A percentile compares a stretch with the other conserved stretches of the same genome.
phyloP scores from a whole-genome alignment of 2,329 filamentous ascomycete species.

The Canariomyces notabilis region DNA sequence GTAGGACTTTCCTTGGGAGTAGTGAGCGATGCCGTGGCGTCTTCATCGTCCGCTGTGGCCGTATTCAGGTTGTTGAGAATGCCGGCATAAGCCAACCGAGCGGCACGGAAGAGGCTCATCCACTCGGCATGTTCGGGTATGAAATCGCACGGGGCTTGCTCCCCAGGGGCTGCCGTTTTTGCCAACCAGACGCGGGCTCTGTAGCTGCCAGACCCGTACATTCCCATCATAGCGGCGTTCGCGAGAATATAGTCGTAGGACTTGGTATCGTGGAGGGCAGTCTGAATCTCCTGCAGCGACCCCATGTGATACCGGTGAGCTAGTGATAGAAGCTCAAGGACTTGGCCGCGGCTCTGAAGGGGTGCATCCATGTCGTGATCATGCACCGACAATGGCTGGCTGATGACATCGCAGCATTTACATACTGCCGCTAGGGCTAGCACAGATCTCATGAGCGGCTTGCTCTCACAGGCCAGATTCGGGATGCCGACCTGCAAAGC shows the following conservation, averaged over 20 bases:
- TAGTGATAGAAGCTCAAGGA: constrained; percentile 29
- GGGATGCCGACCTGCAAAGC: constrained; percentile 39
- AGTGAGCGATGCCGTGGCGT: no score
- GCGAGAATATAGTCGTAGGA: constrained; percentile 34
- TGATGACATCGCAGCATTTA: constrained; percentile 34
- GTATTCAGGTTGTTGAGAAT: constrained; percentile 24
- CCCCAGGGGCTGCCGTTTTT: constrained; percentile 18
- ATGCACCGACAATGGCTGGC: constrained; percentile 7
- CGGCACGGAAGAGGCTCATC: constrained; percentile 35
- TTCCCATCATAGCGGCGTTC: constrained; percentile 39
- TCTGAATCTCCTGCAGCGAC: constrained; percentile 36
- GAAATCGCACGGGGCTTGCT: constrained; percentile 24
- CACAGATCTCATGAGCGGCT: constrained; percentile 38
- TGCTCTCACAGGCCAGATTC: constrained; percentile 36
- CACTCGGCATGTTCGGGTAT: constrained; percentile 33
- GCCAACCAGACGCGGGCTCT: constrained; percentile 32
- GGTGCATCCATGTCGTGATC: no score
- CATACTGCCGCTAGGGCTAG: constrained; percentile 38
- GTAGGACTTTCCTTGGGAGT: constrained; percentile 7
- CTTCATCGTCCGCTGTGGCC: constrained; percentile 4
- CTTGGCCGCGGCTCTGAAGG: constrained; percentile 23
- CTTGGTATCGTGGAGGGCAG: constrained; percentile 27
- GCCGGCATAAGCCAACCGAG: constrained; percentile 31
- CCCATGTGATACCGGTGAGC: constrained; percentile 35
- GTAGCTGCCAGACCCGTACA: constrained; percentile 37